phyloP scores from a whole-genome alignment of 2,329 filamentous ascomycete genomes.

The Neurospora crassa region DNA sequence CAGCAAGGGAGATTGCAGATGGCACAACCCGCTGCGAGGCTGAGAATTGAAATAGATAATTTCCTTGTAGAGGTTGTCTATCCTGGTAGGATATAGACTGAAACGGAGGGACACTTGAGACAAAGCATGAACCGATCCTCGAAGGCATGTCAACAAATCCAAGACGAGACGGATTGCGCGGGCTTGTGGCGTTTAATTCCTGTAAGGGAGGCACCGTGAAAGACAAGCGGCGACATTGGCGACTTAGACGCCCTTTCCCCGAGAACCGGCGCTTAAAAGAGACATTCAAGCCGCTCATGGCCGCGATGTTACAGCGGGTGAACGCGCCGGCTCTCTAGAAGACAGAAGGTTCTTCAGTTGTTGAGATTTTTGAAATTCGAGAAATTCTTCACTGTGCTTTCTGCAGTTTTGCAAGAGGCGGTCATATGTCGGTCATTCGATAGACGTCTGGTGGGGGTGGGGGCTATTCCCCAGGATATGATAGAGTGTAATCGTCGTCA shows the following conservation, averaged over 20 bases:
- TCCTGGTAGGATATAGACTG: not conserved
- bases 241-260: not conserved
- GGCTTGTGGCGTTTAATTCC: not conserved
- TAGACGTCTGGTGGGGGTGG: not conserved
- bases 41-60: not conserved
- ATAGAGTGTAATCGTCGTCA: not conserved
- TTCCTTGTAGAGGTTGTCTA: not conserved
- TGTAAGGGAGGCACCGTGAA: not conserved
- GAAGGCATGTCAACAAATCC: not conserved
- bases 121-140: not conserved
- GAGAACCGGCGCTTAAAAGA: not conserved
- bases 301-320: not conserved
- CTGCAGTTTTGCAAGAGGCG: not conserved
- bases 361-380: not conserved
- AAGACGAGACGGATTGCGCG: not conserved
- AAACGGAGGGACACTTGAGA: not conserved
- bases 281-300: not conserved
- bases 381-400: not conserved
- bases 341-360: not conserved
- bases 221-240: not conserved
- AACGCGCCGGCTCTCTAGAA: not conserved
- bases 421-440: not conserved
- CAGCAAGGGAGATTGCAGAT: not conserved
- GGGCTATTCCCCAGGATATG: not conserved
- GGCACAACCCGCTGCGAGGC: not conserved